Base-by-base conservation (phyloP, 805 yeast species). In the Cyberlindnera veronae region DNA sequence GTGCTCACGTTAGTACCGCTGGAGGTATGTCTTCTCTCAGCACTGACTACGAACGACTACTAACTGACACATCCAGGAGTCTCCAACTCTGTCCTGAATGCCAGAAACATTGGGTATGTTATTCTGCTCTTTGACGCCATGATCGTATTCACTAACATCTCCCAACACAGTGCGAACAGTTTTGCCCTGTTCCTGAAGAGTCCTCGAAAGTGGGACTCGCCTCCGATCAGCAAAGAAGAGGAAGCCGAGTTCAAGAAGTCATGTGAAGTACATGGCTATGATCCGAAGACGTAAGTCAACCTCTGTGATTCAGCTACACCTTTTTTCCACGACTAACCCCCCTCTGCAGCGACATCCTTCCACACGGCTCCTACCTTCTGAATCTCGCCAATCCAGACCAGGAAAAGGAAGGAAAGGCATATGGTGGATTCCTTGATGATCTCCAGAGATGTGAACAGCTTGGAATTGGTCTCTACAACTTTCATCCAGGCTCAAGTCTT, bases 341-440 rank as follows among this genome's bases (percentile, higher is more conserved):
- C n/a, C 5, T 12, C n/a, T 10, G n/a, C 14, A 46, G 49, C 6
- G 96, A 90, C 55, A 73, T 88, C 36, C 69, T 93, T 35, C 98
- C 99, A 0, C 99, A 93, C 62, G 98, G 96, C 1, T 88, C 95
- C 18, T 93, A 90, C 60, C 80, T 93, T 53, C 90, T 93, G 58
- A 93, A 93, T 58, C 64, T 93, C 46, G 97, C 95, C 18, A 89
- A 88, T 51, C 96, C 97, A 1, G 96, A 89, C 50, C 61, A 62
- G 2, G 93, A 77, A 45, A 91, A 88, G 59, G 85, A 81, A 42
- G 71, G 69, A 23, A 86, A 85, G 55, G 84, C 96, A 10, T 79
- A 76, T 54, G 81, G 70, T 2, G 81, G 90, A 5, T 83, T 93
- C 47, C 39, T 91, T 5, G 99, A 93, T 57, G 99, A 93, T 54